Evolutionary conservation across 2,329 filamentous ascomycete genomes (phyloP), one percentile per base, ranked within the genome.

Genomic region (Endocalyx cinctus): DNA sequence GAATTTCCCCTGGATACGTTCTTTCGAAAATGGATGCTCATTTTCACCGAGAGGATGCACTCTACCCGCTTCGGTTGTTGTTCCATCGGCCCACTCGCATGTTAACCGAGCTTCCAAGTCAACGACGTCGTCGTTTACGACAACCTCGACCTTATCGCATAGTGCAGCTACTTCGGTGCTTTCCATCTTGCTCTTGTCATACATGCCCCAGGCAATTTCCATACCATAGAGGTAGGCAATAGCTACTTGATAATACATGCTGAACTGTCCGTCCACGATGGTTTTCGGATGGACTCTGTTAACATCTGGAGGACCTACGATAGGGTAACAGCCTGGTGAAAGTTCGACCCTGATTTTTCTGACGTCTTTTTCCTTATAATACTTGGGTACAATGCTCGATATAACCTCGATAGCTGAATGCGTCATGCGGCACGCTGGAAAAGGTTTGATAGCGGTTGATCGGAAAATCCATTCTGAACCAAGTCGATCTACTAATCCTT

Each of bases 201-300:
- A 52, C 39, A 43, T 45, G 2, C 25, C 39, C 48, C 45, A 54
- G 3, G 47, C 51, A 11, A 46, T 37, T 8, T 43, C 45, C 27
- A 37, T 33, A 2, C 51, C 50, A 17, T 44, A 40, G 5, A 53
- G 31, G 43, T 44, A 56, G 10, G 49, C 41, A 12, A 50, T 37
- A 8, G 52, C 51, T n/a, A 51, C 39, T 31, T 53, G 47, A 27
- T 49, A 54, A 26, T 54, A 50, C 33, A 50, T 52, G 35, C 48
- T 52, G 37, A 54, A 53, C 28, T 55, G 52, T 10, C 42, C 52
- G 26, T 55, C 51, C 15, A 53, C 51, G 10, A 50, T 29, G 17
- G 45, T 54, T 36, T 43, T 41, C 2, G 51, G 50, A 10, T 48
- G 46, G 4, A 43, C 23, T 29, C 43, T 52, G 27, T 55, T 54